Evolutionary conservation across 495 filamentous ascomycete species (phyloP), one percentile per base, ranked within the genome.

Genomic region (Aspergillus diversus): DNA sequence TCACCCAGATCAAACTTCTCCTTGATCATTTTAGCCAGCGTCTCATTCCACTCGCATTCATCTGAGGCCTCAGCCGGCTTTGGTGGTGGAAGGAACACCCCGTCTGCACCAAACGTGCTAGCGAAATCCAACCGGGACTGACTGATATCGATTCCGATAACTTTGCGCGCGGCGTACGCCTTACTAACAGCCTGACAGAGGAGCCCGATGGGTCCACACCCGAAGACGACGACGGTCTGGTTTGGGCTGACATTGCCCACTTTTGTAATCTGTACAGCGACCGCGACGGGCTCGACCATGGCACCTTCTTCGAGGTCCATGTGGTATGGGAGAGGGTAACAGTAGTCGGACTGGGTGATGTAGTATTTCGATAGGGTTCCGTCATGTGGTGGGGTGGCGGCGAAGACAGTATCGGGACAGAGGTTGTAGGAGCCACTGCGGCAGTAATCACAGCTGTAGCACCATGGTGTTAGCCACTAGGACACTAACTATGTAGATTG

Each of bases 361-460:
- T 89, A 95, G 80, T 91, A 96, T 54, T 90, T 87, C 9, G 90
- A 85, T 32, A 97, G 80, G 0, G 91, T 93, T 37, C 93, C 93
- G 65, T 85, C 84, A 27, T 27, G 21, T 27, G 74, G 93, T 4
- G 93, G 93, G 0, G 90, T 93, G 5, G 93, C 92, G 55, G 92
- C 91, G 70, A 97, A 27, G 21, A 27, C 74, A 85, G 93, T 96
- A 64, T 91, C 88, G 2, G 63, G 69, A 39, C 80, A 82, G 17
- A 81, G 69, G 64, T 81, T 76, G 63, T 83, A 81, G 5, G 62
- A 68, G 34, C 79, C 78, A 1, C 61, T 65, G 8, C 73, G 75
- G 67, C 80, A 82, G 65, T 76, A 74, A 12, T 74, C 66, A 60
- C 80, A 83, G 21, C 21, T 27, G 21, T 2, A 27, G 2, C 21